Evolutionary conservation across 2,329 filamentous ascomycete species (phyloP), one percentile per base, ranked within the genome.

Genomic region (Niveomyces coronatus): DNA sequence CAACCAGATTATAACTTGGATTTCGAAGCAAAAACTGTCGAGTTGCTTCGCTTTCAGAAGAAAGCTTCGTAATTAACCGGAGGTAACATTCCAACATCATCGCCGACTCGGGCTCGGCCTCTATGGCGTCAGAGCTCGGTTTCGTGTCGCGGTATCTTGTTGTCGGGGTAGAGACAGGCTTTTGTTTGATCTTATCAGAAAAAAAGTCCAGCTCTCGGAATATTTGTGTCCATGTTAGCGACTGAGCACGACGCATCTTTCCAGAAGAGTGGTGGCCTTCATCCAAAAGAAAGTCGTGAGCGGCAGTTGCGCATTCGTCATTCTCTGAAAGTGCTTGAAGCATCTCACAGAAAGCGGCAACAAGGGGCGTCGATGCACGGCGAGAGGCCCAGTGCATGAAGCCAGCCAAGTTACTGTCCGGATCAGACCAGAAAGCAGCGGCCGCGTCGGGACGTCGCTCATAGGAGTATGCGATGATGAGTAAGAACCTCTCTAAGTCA

Each of bases 311-410:
- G 49, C 85, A 91, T 37, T 84, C 76, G 38, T 85, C 76, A 37
- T 86, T 86, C 36, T 81, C 79, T 0, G 91, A 85, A 33, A 98
- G 80, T 2, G 88, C 82, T 52, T 87, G 84, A 13, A 98, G 68
- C 79, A 98, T 89, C 55, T 96, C 89, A 58, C 91, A 98, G 50
- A 96, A 98, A 10, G 89, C 88, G 44, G 86, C 91, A 42, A 94
- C 88, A 17, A 94, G 73, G n/a, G 91, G 91, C 1, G 93, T 95
- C 1, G 93, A 94, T 44, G 94, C 87, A 50, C 91, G 74, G 49
- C 86, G 82, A 4, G 91, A 94, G n/a, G 88, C 85, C 91, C 91
- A 98, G 46, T 94, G 85, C 55, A 98, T 71, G 55, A 98, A 98
- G 0, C 91, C 91, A 45, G 88, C 85, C 22, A 98, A 67, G 49